Conservation (phyloP, 768 basidiomycete species). For the Russula virescens region DNA sequence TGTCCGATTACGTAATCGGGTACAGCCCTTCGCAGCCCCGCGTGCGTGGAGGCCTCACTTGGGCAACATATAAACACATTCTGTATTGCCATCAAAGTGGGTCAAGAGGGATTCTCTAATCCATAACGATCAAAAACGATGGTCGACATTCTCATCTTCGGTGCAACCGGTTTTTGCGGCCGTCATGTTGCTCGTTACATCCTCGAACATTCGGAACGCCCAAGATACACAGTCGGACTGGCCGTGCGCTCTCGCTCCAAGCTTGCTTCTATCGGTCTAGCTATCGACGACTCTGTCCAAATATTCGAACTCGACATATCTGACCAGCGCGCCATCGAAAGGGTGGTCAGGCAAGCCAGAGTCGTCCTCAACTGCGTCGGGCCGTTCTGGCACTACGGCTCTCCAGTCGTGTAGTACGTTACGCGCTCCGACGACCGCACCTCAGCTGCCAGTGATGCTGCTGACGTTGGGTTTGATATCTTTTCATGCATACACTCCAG, state of each 20-base stretch:
- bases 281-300: slow-evolving; percentile 29
- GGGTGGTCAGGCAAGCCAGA: slow-evolving; percentile 47
- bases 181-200: slow-evolving; percentile 23
- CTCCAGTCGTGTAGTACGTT: slow-evolving; percentile 61
- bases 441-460: not conserved
- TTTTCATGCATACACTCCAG: slow-evolving; percentile 30
- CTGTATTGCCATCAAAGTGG: too few species aligned
- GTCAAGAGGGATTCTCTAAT: too few species aligned
- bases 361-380: slow-evolving; percentile 78
- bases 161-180: slow-evolving; percentile 24
- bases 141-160: slow-evolving; percentile 24
- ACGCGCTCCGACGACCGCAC: not conserved
- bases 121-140: not conserved
- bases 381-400: slow-evolving; percentile 67
- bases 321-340: slow-evolving; percentile 47
- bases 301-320: slow-evolving; percentile 56
- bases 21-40: too few species aligned
- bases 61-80: too few species aligned
- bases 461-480: too few species aligned
- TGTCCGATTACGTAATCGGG: slow-evolving; percentile 7
- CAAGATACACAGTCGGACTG: slow-evolving; percentile 17
- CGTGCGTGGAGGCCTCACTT: too few species aligned
- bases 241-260: slow-evolving; percentile 21
- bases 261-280: slow-evolving; percentile 8
- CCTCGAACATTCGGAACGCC: slow-evolving; percentile 19